Conservation (phyloP, 1,139 yeast genomes). For the Debaryomyces psychrophilus region DNA sequence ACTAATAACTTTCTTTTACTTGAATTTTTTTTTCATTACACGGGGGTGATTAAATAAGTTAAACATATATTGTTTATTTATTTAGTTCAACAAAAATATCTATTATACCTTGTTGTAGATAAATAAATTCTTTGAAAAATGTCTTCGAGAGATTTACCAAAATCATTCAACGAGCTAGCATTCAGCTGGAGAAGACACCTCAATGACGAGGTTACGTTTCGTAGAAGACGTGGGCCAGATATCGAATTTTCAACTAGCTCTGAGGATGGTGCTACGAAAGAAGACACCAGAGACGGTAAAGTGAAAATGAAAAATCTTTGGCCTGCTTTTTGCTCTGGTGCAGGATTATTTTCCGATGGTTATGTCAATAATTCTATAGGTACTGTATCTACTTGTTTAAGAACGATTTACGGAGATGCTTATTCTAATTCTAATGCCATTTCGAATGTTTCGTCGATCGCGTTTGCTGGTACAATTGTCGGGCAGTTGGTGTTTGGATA, state of each 20-base stretch:
- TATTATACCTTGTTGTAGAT: not conserved
- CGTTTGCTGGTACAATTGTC: slow-evolving; percentile 88
- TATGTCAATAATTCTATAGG: slow-evolving; percentile 84
- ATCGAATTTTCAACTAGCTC: not conserved
- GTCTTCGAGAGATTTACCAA: slow-evolving; percentile 58
- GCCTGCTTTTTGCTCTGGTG: slow-evolving; percentile 88
- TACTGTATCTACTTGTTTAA: slow-evolving; percentile 71
- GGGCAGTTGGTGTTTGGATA: slow-evolving; percentile 84
- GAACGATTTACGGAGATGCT: slow-evolving; percentile 62
- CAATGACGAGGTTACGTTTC: slow-evolving; percentile 27
- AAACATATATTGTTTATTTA: not conserved
- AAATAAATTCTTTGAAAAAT: slow-evolving; percentile 30
- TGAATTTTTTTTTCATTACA: not conserved
- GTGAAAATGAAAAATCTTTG: slow-evolving; percentile 44
- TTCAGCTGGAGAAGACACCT: slow-evolving; percentile 41
- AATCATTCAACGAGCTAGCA: slow-evolving; percentile 37
- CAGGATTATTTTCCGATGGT: slow-evolving; percentile 90
- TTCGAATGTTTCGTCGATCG: slow-evolving; percentile 81
- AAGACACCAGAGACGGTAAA: slow-evolving; percentile 20
- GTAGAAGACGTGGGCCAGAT: slow-evolving; percentile 1
- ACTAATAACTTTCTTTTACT: not conserved
- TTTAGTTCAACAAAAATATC: not conserved
- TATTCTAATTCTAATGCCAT: slow-evolving; percentile 68
- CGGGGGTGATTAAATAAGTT: not conserved
- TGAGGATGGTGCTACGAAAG: slow-evolving; percentile 27